A percentile compares a stretch with the other conserved stretches of the same genome.
Evolutionary conservation across 2,329 filamentous ascomycete genomes (phyloP).

Genomic region (Hypomyces rosellus): DNA sequence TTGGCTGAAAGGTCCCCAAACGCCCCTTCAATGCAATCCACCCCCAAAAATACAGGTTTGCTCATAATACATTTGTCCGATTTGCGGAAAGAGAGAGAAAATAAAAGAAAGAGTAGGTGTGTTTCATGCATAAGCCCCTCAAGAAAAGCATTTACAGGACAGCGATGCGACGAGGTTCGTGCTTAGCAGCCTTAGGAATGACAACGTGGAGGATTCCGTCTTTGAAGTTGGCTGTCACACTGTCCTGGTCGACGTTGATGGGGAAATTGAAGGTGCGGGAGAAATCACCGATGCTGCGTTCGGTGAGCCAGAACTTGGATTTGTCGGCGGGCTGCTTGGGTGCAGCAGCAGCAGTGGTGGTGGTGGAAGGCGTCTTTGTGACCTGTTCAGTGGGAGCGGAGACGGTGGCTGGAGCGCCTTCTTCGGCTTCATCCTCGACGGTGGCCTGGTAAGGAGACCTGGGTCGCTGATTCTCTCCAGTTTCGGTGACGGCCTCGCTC

Average conservation of each 20-base stretch:
- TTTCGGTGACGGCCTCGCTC: conserved; percentile 32
- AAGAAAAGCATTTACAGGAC: conserved; percentile 36
- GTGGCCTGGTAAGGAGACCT: conserved; percentile 43
- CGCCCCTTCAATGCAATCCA: too few relatives aligned
- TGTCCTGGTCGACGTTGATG: conserved; percentile 53
- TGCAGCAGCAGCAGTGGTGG: neutral
- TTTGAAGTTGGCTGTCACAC: conserved; percentile 55
- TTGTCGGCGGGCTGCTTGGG: conserved; percentile 20
- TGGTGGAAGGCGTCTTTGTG: conserved; percentile 7
- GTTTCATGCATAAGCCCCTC: too few relatives aligned
- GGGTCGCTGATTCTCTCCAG: conserved; percentile 8
- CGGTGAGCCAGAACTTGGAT: conserved; percentile 63
- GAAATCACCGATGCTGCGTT: conserved; percentile 62
- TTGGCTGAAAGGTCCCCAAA: too few relatives aligned
- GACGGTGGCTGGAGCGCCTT: conserved; percentile 18
- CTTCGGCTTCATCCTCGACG: conserved; percentile 55
- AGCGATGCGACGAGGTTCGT: conserved; percentile 47
- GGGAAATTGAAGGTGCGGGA: conserved; percentile 64
- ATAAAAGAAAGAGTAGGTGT: too few relatives aligned
- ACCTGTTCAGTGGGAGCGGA: conserved; percentile 18
- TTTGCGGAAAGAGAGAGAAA: too few relatives aligned
- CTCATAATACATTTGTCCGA: too few relatives aligned
- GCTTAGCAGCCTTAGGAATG: conserved; percentile 62
- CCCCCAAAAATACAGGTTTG: too few relatives aligned
- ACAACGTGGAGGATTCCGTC: conserved; percentile 59